These are phyloP conservation scores for Aspergillus pseudoterreus DNA, from an alignment of 2,329 filamentous ascomycete genomes.

Conservation along the genomic window DNA sequence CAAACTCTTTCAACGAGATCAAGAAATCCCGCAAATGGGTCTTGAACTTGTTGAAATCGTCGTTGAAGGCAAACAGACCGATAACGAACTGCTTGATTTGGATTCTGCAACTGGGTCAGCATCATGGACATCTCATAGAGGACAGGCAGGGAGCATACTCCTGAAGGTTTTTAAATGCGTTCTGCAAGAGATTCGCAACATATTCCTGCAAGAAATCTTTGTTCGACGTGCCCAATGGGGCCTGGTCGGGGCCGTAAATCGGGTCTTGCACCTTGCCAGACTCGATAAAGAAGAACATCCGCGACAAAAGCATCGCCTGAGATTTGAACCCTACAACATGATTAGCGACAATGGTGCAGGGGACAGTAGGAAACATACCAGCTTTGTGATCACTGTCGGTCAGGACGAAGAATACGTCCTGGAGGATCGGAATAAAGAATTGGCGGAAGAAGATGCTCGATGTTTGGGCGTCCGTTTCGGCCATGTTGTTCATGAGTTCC, in stretches of 20 bases:
- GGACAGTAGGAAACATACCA: constrained; percentile 40
- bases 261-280: constrained; percentile 86
- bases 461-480: constrained; percentile 79
- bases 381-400: constrained; percentile 98
- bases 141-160: constrained; percentile 55
- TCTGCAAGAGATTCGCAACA: constrained; percentile 77
- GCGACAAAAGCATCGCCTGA: constrained; percentile 86
- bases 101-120: constrained; percentile 52
- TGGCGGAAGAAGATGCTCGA: constrained; percentile 96
- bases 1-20: constrained; percentile 94
- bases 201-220: constrained; percentile 87
- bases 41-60: constrained; percentile 90
- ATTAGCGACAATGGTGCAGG: constrained; percentile 1
- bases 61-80: constrained; percentile 82
- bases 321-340: constrained; percentile 73
- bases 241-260: constrained; percentile 82
- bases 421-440: constrained; percentile 91
- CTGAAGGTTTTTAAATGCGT: constrained; percentile 90
- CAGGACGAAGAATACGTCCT: constrained; percentile 97
- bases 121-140: background rate
- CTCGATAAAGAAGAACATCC: constrained; percentile 95
- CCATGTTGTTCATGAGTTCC: constrained; percentile 96
- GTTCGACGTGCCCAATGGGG: constrained; percentile 77
- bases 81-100: constrained; percentile 91
- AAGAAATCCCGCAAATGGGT: constrained; percentile 94